phyloP scores from a whole-genome alignment of 306 rosid species.

The Rosa persica region DNA sequence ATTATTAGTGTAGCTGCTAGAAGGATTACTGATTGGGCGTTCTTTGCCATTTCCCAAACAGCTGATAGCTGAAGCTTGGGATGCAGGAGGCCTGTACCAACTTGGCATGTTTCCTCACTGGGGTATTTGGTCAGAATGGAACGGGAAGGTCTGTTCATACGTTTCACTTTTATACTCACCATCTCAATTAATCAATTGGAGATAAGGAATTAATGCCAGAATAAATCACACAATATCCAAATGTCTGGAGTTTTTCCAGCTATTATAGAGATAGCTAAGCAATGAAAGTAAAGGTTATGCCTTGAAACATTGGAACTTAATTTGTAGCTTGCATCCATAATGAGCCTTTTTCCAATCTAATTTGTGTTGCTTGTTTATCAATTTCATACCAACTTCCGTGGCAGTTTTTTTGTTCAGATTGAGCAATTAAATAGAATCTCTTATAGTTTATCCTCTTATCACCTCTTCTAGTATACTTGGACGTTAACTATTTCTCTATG shows the following conservation, averaged over 20 bases:
- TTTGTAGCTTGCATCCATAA: background rate
- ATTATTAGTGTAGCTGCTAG: background rate
- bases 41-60: slow-evolving; percentile 35
- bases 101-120: slow-evolving; percentile 94
- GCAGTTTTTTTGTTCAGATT: background rate
- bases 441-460: background rate
- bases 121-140: slow-evolving; percentile 99
- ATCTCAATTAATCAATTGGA: background rate
- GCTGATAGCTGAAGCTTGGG: slow-evolving; percentile 99
- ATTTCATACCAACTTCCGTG: background rate
- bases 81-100: slow-evolving; percentile 95
- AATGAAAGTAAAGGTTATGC: background rate
- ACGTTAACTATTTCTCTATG: background rate
- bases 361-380: background rate
- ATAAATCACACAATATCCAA: background rate
- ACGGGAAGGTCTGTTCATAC: slow-evolving; percentile 77
- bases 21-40: slow-evolving; percentile 10
- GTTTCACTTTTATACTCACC: slow-evolving; percentile 20
- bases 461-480: background rate
- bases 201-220: background rate
- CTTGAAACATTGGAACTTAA: background rate
- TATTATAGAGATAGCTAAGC: background rate
- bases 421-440: background rate
- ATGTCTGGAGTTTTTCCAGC: background rate
- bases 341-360: background rate